Evolutionary conservation across 1,284 basidiomycete species (phyloP), one percentile per base, ranked within the genome.

Genomic region (Takashimella koratensis): DNA sequence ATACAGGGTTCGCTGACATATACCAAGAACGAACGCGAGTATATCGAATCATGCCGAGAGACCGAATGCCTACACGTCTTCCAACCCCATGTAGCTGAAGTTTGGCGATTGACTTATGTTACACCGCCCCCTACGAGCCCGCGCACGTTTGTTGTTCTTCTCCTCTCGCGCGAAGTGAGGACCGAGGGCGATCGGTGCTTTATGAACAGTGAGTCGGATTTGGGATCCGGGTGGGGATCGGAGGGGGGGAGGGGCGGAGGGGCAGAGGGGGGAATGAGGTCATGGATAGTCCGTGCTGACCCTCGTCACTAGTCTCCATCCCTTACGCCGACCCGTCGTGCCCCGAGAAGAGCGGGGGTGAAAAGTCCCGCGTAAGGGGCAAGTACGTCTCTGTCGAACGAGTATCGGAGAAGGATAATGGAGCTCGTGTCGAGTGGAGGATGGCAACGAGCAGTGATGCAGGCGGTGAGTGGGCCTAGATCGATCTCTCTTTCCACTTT

Each of bases 401-500:
- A 19, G 73, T 76, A 2, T 43, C 46, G 13, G 74, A 76, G 58
- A 40, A 51, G 23, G 55, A 65, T 4, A 54, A 45, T 19, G 72
- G 71, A 2, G 49, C 26, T 2, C 41, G 55, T 20, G 71, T 73
- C 11, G 70, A 74, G 50, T 76, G 74, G 74, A 59, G 65, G 36
- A 76, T 75, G 74, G 68, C 70, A 3, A 75, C 73, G 49, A 67
- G 65, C 47, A 64, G 60, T 50, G 71, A 73, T 58, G 74, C 74
- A 3, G 74, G 74, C 27, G 74, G 68, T 66, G 46, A 63, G 67
- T 62, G n/a, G n/a, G n/a, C n/a, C n/a, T n/a, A n/a, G n/a, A n/a
- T n/a, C n/a, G n/a, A n/a, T n/a, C n/a, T n/a, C n/a, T n/a, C 42
- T 43, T 41, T 53, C n/a, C 20, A 46, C 13, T 22, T 20, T 42